Evolutionary conservation across 2,329 filamentous ascomycete species (phyloP), one percentile per base, ranked within the genome.

Genomic region (Talaromyces islandicus): DNA sequence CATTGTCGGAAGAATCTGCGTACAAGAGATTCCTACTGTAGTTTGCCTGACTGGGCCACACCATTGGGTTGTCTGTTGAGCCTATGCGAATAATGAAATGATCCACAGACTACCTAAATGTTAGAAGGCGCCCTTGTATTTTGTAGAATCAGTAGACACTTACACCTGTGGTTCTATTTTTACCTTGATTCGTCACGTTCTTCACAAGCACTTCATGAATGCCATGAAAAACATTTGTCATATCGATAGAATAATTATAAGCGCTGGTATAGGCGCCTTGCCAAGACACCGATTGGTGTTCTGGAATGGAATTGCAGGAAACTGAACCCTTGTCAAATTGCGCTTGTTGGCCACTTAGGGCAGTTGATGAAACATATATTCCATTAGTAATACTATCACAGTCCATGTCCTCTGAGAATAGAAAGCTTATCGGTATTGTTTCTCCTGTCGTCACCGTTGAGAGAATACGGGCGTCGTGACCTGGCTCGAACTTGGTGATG

Each of bases 31-130:
- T 71, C 12, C 71, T 70, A 12, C 82, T 82, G 69, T 84, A 85
- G 67, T 85, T 85, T 48, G 81, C 80, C 3, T 70, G 67, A 3
- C 67, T 67, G 1, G 83, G 80, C 64, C 83, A 85, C 1, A 85
- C 77, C 53, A 86, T 78, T 0, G 83, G 83, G 66, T 86, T 86
- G 60, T 80, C 73, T 1, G 61, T 60, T 58, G 78, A 73, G 19
- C 83, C 84, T 58, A 85, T 75, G 14, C 83, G 81, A 65, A 86
- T 73, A 64, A 86, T 75, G 69, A 86, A 84, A 58, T 80, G 78
- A 62, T 86, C 83, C 12, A 76, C 71, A 1, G 81, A 73, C 60
- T 78, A 27, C 21, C n/a, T 3, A 30, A 7, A 32, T n/a, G 7
- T 29, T 38, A 54, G 54, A 35, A 24, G 10, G 4, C 24, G 9